Evolutionary conservation across 2,329 filamentous ascomycete species (phyloP).

Genomic region (Colletotrichum horii): DNA sequence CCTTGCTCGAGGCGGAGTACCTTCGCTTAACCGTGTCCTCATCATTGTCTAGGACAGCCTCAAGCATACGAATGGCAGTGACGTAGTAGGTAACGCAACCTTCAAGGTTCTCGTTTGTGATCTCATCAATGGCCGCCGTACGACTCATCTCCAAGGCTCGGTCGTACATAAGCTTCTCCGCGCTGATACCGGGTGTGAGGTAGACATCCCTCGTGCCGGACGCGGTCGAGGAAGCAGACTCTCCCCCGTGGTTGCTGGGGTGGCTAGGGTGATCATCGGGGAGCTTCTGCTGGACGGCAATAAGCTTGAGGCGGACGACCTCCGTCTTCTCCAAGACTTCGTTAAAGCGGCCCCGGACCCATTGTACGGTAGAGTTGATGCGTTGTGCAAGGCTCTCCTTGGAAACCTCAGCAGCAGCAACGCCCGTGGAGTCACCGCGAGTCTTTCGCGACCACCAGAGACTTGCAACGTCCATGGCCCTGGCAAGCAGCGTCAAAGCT

Average conservation of each 20-base stretch:
- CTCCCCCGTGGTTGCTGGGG: slow-evolving; percentile 74
- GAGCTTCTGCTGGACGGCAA: slow-evolving; percentile 83
- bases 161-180: slow-evolving; percentile 98
- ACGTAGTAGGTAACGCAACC: slow-evolving; percentile 93
- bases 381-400: slow-evolving; percentile 49
- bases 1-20: slow-evolving; percentile 42
- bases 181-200: slow-evolving; percentile 87
- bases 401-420: slow-evolving; percentile 55
- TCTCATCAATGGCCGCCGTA: slow-evolving; percentile 91
- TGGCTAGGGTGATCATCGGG: slow-evolving; percentile 87
- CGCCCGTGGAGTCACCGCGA: slow-evolving; percentile 61
- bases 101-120: slow-evolving; percentile 85
- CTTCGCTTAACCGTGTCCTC: slow-evolving; percentile 56
- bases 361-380: slow-evolving; percentile 94
- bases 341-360: slow-evolving; percentile 93
- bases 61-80: slow-evolving; percentile 92
- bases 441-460: slow-evolving; percentile 88
- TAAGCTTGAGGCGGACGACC: slow-evolving; percentile 85
- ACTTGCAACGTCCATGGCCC: slow-evolving; percentile 94
- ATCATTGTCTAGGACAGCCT: slow-evolving; percentile 89
- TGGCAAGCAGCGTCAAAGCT: slow-evolving; percentile 84
- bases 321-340: slow-evolving; percentile 97
- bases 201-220: slow-evolving; percentile 79
- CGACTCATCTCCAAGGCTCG: slow-evolving; percentile 96
- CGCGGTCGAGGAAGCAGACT: slow-evolving; percentile 61